Percentiles rank a stretch among this genome's conserved stretches.
These are phyloP conservation scores for Phytophthora europaea DNA, from an alignment of 352 stramenopile species.

Conservation along the genomic window DNA sequence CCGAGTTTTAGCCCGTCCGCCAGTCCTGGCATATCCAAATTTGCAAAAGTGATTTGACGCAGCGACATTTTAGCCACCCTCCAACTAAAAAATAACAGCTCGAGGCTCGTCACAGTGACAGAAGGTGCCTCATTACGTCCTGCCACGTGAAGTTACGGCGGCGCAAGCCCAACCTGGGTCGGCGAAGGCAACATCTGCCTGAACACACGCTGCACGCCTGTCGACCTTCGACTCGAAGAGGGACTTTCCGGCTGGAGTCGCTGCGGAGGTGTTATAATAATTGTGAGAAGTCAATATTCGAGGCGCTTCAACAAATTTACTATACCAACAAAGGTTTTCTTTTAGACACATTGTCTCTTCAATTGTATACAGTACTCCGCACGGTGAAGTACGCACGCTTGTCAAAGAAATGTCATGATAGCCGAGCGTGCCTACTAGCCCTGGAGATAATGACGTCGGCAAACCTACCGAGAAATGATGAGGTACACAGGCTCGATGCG, in stretches of 20 bases:
- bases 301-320: not conserved
- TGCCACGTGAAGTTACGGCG: not conserved
- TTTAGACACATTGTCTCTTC: no score
- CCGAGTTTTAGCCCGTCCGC: not conserved
- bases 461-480: not conserved
- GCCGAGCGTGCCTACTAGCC: not conserved
- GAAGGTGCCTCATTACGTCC: not conserved
- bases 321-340: no score
- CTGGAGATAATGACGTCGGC: not conserved
- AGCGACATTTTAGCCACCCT: constrained; percentile 23
- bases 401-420: not conserved
- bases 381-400: not conserved
- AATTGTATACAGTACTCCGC: not conserved
- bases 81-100: constrained; percentile 7
- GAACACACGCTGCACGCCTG: constrained; percentile 2
- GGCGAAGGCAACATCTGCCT: not conserved
- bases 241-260: not conserved
- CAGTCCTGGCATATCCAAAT: constrained; percentile 19
- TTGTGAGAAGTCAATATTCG: not conserved
- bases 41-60: constrained; percentile 15
- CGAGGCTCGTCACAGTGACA: not conserved
- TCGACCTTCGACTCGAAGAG: not conserved
- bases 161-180: not conserved
- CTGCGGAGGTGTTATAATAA: not conserved
- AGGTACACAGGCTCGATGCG: not conserved